Percentiles rank a stretch among this genome's conserved stretches.
Evolutionary conservation across 2,329 filamentous ascomycete genomes (phyloP).

Genomic region (Penicillium sp.): DNA sequence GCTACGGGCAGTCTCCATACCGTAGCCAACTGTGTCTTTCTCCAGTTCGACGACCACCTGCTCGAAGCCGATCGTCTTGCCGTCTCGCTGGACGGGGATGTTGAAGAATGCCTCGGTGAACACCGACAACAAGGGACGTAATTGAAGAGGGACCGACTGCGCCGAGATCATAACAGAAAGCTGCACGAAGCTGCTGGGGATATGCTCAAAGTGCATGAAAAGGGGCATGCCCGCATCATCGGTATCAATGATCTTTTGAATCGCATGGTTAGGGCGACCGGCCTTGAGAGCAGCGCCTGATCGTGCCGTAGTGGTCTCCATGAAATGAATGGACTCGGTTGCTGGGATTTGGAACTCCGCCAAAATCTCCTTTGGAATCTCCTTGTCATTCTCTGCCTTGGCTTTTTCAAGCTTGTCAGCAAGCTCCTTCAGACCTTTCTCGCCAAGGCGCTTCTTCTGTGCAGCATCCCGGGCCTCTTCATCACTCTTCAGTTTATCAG

Average conservation of each 20-base stretch:
- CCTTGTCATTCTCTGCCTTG: conserved; percentile 81
- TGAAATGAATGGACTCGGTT: conserved; percentile 91
- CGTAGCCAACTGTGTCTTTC: conserved; percentile 83
- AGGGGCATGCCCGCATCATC: conserved; percentile 65
- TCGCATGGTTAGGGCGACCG: conserved; percentile 63
- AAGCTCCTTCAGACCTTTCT: conserved; percentile 74
- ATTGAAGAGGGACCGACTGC: conserved; percentile 69
- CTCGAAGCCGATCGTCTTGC: conserved; percentile 78
- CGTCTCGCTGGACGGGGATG: conserved; percentile 75
- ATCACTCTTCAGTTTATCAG: conserved; percentile 74
- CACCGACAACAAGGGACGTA: conserved; percentile 78
- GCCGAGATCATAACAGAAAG: conserved; percentile 79
- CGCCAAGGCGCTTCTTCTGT: conserved; percentile 73
- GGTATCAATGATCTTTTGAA: conserved; percentile 73
- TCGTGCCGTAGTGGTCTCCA: conserved; percentile 78
- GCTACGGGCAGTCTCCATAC: conserved; percentile 63
- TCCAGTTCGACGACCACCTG: conserved; percentile 89
- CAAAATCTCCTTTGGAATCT: conserved; percentile 79
- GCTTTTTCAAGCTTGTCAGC: conserved; percentile 74
- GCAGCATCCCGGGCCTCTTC: conserved; percentile 75
- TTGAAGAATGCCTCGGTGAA: conserved; percentile 95
- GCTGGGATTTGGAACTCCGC: conserved; percentile 77
- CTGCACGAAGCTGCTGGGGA: conserved; percentile 88
- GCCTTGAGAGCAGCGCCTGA: conserved; percentile 72
- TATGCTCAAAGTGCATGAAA: conserved; percentile 96